Percentiles rank a stretch among this genome's conserved stretches.
Evolutionary conservation across 352 stramenopile genomes (phyloP).

Genomic region (Phytopythium helicoides): DNA sequence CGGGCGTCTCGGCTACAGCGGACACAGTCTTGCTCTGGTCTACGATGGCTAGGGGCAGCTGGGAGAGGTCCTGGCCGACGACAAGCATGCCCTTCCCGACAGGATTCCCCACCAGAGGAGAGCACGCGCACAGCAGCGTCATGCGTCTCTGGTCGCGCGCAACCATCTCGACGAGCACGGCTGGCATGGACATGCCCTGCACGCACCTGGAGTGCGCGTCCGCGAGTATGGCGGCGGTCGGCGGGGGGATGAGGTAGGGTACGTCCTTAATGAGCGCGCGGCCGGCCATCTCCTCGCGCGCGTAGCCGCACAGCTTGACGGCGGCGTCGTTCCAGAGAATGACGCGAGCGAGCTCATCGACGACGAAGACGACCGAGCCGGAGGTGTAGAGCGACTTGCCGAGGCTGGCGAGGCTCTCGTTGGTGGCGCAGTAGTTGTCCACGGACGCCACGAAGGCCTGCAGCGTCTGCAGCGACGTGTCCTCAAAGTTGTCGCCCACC

Average conservation of each 20-base stretch:
- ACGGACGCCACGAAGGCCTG: slow-evolving; percentile 71
- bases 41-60: slow-evolving; percentile 40
- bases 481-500: slow-evolving; percentile 71
- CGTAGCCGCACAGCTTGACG: slow-evolving; percentile 69
- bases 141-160: slow-evolving; percentile 59
- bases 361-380: slow-evolving; percentile 70
- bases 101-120: slow-evolving; percentile 68
- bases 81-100: slow-evolving; percentile 81
- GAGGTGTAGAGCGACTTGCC: slow-evolving; percentile 85
- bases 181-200: slow-evolving; percentile 41
- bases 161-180: slow-evolving; percentile 56
- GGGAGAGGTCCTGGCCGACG: slow-evolving; percentile 63
- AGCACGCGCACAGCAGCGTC: slow-evolving; percentile 69
- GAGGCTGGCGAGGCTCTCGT: slow-evolving; percentile 74
- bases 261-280: slow-evolving; percentile 70
- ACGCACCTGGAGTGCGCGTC: slow-evolving; percentile 66
- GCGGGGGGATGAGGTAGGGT: slow-evolving; percentile 59
- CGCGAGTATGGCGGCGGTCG: slow-evolving; percentile 47
- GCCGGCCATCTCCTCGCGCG: slow-evolving; percentile 78
- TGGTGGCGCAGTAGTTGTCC: slow-evolving; percentile 72
- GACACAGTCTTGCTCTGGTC: slow-evolving; percentile 15
- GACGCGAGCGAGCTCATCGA: slow-evolving; percentile 83
- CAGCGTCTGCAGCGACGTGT: slow-evolving; percentile 61
- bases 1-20: slow-evolving; percentile 48
- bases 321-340: slow-evolving; percentile 86